phyloP scores from a whole-genome alignment of 192 early-diverging fungal species.

The Backusella psychrophila region DNA sequence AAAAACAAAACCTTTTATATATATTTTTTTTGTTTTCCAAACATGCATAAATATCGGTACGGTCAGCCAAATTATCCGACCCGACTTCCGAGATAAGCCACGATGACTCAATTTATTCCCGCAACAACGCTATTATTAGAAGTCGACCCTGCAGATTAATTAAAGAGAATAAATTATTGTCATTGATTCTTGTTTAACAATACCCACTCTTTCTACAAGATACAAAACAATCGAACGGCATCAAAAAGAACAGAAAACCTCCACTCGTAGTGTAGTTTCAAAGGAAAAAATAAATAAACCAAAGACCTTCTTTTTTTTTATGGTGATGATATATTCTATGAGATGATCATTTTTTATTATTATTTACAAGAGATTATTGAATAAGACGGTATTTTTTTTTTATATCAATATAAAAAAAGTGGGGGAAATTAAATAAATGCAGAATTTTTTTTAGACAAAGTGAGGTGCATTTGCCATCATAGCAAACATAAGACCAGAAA shows the following conservation, averaged over 20 bases:
- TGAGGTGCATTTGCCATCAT: constrained; percentile 54
- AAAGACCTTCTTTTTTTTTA: too few relatives aligned
- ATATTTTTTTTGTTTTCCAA: not conserved
- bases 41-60: not conserved
- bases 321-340: too few relatives aligned
- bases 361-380: not conserved
- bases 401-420: not conserved
- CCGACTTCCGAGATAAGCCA: not conserved
- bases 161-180: too few relatives aligned
- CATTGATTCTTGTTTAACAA: too few relatives aligned
- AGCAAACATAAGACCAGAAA: constrained; percentile 66
- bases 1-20: not conserved
- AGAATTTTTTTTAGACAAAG: not conserved
- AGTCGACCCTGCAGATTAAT: too few relatives aligned
- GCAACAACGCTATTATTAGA: too few relatives aligned
- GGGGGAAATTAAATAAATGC: not conserved
- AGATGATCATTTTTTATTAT: not conserved
- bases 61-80: not conserved
- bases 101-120: not conserved
- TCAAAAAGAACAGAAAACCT: too few relatives aligned
- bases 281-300: too few relatives aligned
- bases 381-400: not conserved
- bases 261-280: too few relatives aligned
- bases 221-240: too few relatives aligned
- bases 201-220: too few relatives aligned